Evolutionary conservation across 306 rosid species (phyloP), one percentile per base, ranked within the genome.

Genomic region (Rubus idaeus): DNA sequence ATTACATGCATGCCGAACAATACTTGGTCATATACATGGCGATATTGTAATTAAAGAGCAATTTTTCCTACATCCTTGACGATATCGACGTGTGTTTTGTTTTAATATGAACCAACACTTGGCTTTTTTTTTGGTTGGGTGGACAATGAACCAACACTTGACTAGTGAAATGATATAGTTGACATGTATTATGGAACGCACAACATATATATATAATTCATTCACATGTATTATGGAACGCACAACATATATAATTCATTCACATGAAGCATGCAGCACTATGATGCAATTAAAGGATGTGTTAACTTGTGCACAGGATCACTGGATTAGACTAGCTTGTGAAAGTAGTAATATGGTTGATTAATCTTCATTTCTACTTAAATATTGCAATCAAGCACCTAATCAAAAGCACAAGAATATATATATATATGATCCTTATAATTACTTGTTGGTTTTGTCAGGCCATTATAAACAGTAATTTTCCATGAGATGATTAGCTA

Each of bases 331-430:
- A 74, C 63, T 56, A 61, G 68, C 56, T 56, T 75, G 80, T 49
- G 35, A 75, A 50, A 58, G 64, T 58, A 58, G 77, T 62, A 75
- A 76, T 40, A 64, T 81, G 52, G 68, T 72, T 76, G 60, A 61
- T 76, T 10, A 46, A 75, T 10, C 79, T 49, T 61, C 42, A 26
- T 40, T 83, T 80, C 17, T 55, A 39, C 79, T 79, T 69, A 61
- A 72, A 41, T 9, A 17, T 51, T 26, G 73, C 77, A 81, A 76
- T 80, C 80, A 74, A 83, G 52, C 77, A 80, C 78, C 87, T 80
- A 76, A 76, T 83, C 77, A 69, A 49, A 61, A 52, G 56, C 64
- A 47, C 81, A 61, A 75, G 35, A 30, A 30, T 30, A 30, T 30
- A 58, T 67, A n/a, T n/a, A 26, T 26, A 58, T 67, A 20, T n/a